These are phyloP conservation scores for Stipa capillata DNA, from an alignment of 176 grass and related monocot genomes.

Conservation along the genomic window DNA sequence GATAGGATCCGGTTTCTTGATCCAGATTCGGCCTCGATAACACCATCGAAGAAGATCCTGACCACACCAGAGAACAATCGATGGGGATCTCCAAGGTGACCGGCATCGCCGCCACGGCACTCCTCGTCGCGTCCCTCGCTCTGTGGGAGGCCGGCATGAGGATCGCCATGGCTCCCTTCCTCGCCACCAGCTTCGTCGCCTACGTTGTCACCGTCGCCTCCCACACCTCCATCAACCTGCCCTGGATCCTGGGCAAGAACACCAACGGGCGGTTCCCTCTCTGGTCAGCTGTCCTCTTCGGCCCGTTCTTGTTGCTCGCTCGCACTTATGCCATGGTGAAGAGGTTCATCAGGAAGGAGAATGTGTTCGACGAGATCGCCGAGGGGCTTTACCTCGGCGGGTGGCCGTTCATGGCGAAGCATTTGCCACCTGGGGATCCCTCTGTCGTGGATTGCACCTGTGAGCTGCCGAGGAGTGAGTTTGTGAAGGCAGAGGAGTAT, in stretches of 20 bases:
- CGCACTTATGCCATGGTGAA: conserved; percentile 53
- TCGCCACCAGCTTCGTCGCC: conserved; percentile 39
- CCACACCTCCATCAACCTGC: conserved; percentile 61
- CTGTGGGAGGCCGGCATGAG: conserved; percentile 19
- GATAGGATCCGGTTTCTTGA: neutral
- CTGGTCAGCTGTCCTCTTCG: conserved; percentile 68
- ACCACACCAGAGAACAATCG: neutral
- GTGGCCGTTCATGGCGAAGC: conserved; percentile 47
- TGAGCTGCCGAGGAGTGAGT: conserved; percentile 56
- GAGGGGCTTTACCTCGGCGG: conserved; percentile 61
- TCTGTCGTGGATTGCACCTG: conserved; percentile 91
- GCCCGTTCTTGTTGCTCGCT: conserved; percentile 57
- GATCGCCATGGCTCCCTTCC: conserved; percentile 35
- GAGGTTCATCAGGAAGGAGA: conserved; percentile 69
- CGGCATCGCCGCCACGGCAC: conserved; percentile 27
- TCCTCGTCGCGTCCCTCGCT: conserved; percentile 40
- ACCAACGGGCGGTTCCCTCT: conserved; percentile 55
- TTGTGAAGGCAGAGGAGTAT: conserved; percentile 57
- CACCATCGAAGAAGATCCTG: neutral
- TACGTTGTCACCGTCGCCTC: conserved; percentile 58
- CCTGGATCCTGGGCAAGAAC: conserved; percentile 80
- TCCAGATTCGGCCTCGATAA: neutral
- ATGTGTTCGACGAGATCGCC: conserved; percentile 52
- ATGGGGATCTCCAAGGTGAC: conserved; percentile 75
- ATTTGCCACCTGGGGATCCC: conserved; percentile 60